Evolutionary conservation across 2,329 filamentous ascomycete species (phyloP).

Genomic region (Trichoderma brevicompactum): DNA sequence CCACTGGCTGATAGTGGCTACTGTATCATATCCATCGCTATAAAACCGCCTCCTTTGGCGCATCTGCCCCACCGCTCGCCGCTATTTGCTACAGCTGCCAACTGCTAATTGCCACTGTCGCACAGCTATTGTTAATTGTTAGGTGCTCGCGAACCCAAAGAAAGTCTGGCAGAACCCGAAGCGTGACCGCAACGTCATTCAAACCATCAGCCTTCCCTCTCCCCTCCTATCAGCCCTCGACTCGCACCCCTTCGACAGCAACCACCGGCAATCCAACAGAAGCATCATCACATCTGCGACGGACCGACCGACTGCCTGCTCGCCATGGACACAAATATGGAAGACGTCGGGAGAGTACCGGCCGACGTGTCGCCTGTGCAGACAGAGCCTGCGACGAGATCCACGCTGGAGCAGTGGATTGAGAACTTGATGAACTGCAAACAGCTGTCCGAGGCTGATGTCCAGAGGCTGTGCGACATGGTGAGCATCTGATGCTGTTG

Average conservation of each 20-base stretch:
- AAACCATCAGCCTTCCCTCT: conserved; percentile 25
- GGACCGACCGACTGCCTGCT: conserved; percentile 6
- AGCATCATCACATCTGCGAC: no score
- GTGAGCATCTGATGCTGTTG: conserved; percentile 52
- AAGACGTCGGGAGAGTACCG: conserved; percentile 89
- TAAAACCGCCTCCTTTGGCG: conserved; percentile 16
- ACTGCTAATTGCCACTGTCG: conserved; percentile 28
- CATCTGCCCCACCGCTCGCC: conserved; percentile 11
- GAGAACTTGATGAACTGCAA: conserved; percentile 98
- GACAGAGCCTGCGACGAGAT: conserved; percentile 83
- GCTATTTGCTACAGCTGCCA: conserved; percentile 5
- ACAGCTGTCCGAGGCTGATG: conserved; percentile 91
- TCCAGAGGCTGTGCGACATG: conserved; percentile 97
- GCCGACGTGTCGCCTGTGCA: conserved; percentile 74
- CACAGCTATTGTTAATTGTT: conserved; percentile 26
- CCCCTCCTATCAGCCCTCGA: not conserved
- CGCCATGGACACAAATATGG: conserved; percentile 96
- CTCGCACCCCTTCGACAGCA: not conserved
- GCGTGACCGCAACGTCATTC: conserved; percentile 41
- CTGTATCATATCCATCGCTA: not conserved
- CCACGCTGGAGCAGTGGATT: conserved; percentile 96
- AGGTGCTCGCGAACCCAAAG: conserved; percentile 28
- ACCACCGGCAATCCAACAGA: conserved; percentile 1
- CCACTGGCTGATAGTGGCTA: not conserved
- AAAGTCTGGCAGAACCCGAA: conserved; percentile 11